A percentile compares a stretch with the other conserved stretches of the same genome.
Conservation (phyloP, 2,329 filamentous ascomycete genomes). For the Penicillium sp. region DNA sequence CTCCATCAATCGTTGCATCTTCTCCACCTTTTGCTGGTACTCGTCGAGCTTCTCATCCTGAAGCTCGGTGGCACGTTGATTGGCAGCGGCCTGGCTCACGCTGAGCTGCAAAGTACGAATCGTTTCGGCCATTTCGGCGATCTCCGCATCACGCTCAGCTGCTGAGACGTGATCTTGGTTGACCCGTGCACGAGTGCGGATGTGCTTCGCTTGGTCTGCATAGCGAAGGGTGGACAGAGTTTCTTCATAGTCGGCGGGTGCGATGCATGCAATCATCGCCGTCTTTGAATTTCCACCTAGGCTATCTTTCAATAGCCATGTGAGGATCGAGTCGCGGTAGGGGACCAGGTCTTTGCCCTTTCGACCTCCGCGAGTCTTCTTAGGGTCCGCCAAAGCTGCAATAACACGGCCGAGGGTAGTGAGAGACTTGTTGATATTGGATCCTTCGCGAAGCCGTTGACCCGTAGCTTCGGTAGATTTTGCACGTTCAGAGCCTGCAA, state of each 20-base stretch:
- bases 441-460: constrained; percentile 83
- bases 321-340: constrained; percentile 82
- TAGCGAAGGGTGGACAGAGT: constrained; percentile 94
- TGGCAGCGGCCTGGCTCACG: constrained; percentile 62
- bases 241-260: constrained; percentile 93
- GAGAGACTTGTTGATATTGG: constrained; percentile 98
- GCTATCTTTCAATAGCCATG: constrained; percentile 90
- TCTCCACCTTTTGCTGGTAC: constrained; percentile 84
- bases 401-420: constrained; percentile 95
- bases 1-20: constrained; percentile 95
- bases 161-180: constrained; percentile 94
- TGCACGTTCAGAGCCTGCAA: constrained; percentile 90
- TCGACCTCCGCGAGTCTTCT: constrained; percentile 56
- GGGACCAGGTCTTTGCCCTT: constrained; percentile 76
- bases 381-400: constrained; percentile 76
- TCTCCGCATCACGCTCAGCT: constrained; percentile 91
- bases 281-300: constrained; percentile 97
- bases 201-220: constrained; percentile 95
- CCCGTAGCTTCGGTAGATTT: constrained; percentile 95
- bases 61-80: constrained; percentile 68
- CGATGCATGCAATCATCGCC: constrained; percentile 98
- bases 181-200: constrained; percentile 88
- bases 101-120: constrained; percentile 81
- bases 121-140: constrained; percentile 90
- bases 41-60: constrained; percentile 86